Conservation (phyloP, 1,284 basidiomycete genomes). For the Malassezia slooffiae region DNA sequence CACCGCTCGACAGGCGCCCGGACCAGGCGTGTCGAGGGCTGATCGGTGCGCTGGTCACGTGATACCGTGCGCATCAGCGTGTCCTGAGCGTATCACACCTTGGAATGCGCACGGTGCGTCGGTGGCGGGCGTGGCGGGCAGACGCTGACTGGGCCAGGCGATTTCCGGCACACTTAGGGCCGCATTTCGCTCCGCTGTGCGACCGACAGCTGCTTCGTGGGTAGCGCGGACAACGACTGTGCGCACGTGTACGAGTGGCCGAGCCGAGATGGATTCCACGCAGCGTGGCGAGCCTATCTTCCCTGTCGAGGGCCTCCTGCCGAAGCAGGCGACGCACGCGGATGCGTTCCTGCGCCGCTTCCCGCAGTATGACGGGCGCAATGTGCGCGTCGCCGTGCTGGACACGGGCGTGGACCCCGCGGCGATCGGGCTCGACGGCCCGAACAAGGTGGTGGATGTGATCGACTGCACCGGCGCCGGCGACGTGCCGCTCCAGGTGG, state of each 20-base stretch:
- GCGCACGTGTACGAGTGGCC: no score
- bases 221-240: no score
- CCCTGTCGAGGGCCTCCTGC: constrained; percentile 43
- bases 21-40: neutral
- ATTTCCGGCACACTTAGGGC: no score
- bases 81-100: no score
- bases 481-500: constrained; percentile 28
- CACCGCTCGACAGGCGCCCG: no score
- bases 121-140: no score
- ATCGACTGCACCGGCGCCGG: constrained; percentile 46
- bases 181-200: no score
- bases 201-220: no score
- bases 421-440: constrained; percentile 39
- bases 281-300: constrained; percentile 22
- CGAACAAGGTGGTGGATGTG: constrained; percentile 45
- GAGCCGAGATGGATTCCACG: no score
- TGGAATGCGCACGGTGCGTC: constrained; percentile 10
- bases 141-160: no score
- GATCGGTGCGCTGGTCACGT: neutral
- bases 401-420: constrained; percentile 47
- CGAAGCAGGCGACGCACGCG: constrained; percentile 45
- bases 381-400: constrained; percentile 46
- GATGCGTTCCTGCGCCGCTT: constrained; percentile 41
- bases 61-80: neutral
- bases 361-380: constrained; percentile 42